These are phyloP conservation scores for Sarocladium kiliense DNA, from an alignment of 2,329 filamentous ascomycete genomes.

Conservation along the genomic window DNA sequence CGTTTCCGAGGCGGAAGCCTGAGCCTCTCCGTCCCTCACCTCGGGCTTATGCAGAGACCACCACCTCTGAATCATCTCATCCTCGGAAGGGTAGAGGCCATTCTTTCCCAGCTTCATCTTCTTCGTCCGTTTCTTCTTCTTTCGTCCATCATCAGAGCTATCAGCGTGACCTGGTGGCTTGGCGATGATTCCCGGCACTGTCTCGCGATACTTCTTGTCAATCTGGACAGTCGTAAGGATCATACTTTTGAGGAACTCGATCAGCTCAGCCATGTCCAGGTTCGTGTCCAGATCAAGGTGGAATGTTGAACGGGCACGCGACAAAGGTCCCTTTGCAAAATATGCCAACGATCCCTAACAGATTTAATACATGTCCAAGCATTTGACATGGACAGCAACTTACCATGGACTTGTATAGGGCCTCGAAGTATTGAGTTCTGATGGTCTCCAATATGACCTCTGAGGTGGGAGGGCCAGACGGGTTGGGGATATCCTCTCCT, in stretches of 20 bases:
- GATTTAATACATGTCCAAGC: not conserved
- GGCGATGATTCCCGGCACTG: slow-evolving; percentile 56
- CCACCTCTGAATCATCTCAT: slow-evolving; percentile 62
- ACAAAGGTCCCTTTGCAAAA: slow-evolving; percentile 77
- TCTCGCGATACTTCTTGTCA: slow-evolving; percentile 76
- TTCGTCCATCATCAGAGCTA: slow-evolving; percentile 43
- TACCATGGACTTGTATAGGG: slow-evolving; percentile 60
- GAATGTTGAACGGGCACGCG: slow-evolving; percentile 67
- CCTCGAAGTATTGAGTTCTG: slow-evolving; percentile 52
- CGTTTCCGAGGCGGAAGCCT: slow-evolving; percentile 45
- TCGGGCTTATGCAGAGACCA: slow-evolving; percentile 57
- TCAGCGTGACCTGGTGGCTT: slow-evolving; percentile 52
- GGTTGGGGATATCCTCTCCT: slow-evolving; percentile 4
- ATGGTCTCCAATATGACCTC: slow-evolving; percentile 51
- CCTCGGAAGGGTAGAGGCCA: slow-evolving; percentile 64
- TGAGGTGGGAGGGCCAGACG: slow-evolving; percentile 10
- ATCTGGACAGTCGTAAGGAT: slow-evolving; percentile 62
- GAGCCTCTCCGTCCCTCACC: slow-evolving; percentile 41
- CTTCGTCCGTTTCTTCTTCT: slow-evolving; percentile 50
- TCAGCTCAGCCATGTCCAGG: slow-evolving; percentile 57
- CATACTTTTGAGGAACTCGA: slow-evolving; percentile 63
- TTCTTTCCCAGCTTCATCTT: slow-evolving; percentile 64
- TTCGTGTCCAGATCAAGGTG: slow-evolving; percentile 56
- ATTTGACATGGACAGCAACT: slow-evolving; percentile 12
- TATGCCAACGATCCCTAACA: slow-evolving; percentile 69